Evolutionary conservation across 345 rosid species (phyloP).

Genomic region (Salix suchowensis): DNA sequence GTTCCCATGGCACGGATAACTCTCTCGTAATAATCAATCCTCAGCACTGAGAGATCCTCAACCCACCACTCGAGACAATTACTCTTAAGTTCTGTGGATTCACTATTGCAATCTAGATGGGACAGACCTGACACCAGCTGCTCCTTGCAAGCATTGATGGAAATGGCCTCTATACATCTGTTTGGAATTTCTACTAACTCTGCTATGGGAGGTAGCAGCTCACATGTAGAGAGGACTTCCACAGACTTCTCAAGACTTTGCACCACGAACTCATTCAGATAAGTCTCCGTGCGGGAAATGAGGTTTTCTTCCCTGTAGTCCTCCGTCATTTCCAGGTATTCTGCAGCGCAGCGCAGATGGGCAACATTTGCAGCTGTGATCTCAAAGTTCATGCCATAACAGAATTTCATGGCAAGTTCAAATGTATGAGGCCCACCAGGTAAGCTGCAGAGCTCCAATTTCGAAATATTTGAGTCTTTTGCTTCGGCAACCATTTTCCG

Average conservation of each 20-base stretch:
- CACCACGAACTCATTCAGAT: conserved; percentile 48
- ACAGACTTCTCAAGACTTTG: conserved; percentile 63
- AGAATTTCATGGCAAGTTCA: conserved; percentile 84
- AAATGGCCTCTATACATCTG: conserved; percentile 67
- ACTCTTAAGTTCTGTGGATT: conserved; percentile 56
- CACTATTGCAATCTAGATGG: conserved; percentile 35
- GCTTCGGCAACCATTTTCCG: conserved; percentile 59
- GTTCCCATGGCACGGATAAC: conserved; percentile 57
- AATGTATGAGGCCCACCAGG: conserved; percentile 75
- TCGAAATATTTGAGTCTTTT: conserved; percentile 45
- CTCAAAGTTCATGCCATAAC: conserved; percentile 87
- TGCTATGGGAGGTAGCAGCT: conserved; percentile 35
- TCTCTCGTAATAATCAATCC: conserved; percentile 52
- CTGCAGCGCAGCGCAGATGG: conserved; percentile 62
- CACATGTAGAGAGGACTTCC: conserved; percentile 57
- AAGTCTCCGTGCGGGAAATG: conserved; percentile 51
- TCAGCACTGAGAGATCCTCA: conserved; percentile 61
- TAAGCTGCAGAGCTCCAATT: conserved; percentile 50
- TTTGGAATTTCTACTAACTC: conserved; percentile 52
- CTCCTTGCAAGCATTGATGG: conserved; percentile 69
- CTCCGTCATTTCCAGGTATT: conserved; percentile 81
- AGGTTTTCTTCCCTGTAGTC: conserved; percentile 70
- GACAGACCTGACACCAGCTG: conserved; percentile 65
- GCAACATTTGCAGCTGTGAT: conserved; percentile 65
- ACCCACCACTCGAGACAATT: conserved; percentile 70